phyloP scores from a whole-genome alignment of 2,329 filamentous ascomycete species.

The Sporothrix pseudoabietina region DNA sequence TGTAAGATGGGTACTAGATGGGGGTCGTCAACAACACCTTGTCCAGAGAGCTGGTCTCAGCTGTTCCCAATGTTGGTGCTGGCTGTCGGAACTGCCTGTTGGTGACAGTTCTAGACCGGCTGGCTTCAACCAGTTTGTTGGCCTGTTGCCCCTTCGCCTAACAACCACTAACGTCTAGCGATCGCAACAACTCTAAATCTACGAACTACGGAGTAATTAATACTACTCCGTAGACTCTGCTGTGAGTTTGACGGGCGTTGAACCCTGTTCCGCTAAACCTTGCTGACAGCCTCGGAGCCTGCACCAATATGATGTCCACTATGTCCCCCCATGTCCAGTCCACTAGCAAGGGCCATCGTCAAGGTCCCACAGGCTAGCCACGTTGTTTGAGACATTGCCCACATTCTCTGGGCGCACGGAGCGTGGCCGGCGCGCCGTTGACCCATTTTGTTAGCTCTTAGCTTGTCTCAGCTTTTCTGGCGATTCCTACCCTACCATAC shows the following conservation, averaged over 20 bases:
- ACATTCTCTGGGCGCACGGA: not conserved
- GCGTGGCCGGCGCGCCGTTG: slow-evolving; percentile 14
- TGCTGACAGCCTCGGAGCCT: not conserved
- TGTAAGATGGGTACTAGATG: not conserved
- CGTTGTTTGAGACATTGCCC: slow-evolving; percentile 13
- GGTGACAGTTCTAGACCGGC: not conserved
- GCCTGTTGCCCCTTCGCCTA: not conserved
- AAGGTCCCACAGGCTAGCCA: slow-evolving; percentile 14
- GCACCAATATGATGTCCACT: not conserved
- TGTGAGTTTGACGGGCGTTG: not conserved
- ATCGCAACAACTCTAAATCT: not conserved
- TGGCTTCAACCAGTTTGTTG: not conserved
- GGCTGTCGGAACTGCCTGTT: not conserved
- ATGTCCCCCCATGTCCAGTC: not conserved
- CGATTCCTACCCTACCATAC: slow-evolving; percentile 9
- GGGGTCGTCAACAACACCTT: not conserved
- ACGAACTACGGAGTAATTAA: not conserved
- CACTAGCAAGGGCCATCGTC: not conserved
- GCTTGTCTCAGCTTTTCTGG: slow-evolving; percentile 23
- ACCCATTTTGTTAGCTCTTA: not conserved
- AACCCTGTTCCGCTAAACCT: not conserved
- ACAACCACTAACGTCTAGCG: not conserved
- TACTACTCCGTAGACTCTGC: not conserved
- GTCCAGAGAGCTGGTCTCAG: not conserved
- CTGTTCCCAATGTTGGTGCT: not conserved